These are phyloP conservation scores for Ustilago nuda DNA, from an alignment of 1,284 basidiomycete species.

Conservation along the genomic window DNA sequence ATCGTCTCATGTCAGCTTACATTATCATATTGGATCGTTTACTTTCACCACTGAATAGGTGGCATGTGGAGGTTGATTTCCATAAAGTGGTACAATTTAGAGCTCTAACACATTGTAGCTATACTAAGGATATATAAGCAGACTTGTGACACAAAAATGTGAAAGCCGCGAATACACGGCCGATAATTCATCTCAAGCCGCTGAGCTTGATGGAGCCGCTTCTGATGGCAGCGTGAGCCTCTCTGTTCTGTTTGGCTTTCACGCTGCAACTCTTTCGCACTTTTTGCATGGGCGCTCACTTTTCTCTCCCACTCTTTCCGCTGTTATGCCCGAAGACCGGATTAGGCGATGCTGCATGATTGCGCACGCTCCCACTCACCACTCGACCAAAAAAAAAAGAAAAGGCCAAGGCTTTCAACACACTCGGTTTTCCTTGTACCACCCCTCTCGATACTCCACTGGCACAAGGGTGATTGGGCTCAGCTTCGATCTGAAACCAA, in stretches of 20 bases:
- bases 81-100: no score
- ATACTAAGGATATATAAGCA: no score
- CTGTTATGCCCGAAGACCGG: constrained; percentile 20
- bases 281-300: constrained; percentile 1
- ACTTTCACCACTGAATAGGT: no score
- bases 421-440: not conserved
- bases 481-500: constrained; percentile 2
- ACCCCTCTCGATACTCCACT: constrained; percentile 2
- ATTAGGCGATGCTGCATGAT: constrained; percentile 33
- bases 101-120: no score
- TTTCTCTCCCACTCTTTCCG: not conserved
- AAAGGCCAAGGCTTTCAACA: constrained; percentile 14
- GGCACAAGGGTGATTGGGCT: not conserved
- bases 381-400: not conserved
- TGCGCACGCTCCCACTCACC: constrained; percentile 8
- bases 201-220: no score
- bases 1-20: no score
- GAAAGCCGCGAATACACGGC: not conserved
- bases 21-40: no score
- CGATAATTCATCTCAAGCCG: not conserved
- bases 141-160: no score
- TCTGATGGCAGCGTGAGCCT: not conserved
- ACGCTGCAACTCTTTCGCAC: not conserved
- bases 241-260: not conserved
- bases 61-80: not conserved